Base-by-base conservation (phyloP, 176 grass and related monocot genomes). In the Panicum miliaceum region DNA sequence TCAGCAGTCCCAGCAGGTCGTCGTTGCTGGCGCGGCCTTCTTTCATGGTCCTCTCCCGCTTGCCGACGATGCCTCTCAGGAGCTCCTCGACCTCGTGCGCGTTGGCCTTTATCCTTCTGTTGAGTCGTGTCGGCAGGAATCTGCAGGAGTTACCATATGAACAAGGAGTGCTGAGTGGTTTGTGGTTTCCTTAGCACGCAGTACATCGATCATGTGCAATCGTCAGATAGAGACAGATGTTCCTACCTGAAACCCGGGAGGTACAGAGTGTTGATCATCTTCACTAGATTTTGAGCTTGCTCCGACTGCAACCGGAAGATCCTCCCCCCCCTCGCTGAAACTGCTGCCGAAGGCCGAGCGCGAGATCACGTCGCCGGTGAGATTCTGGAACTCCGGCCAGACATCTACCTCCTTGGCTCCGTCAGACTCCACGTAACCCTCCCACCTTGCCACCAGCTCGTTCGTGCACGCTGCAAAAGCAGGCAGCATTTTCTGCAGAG, bases 341-440 rank as follows among this genome's bases (percentile, higher is more conserved):
- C 81, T 94, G 73, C 91, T 92, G 13, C 94, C 91, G 53, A 97
- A 97, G 14, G 94, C 91, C 23, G 87, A 82, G 2, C 91, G 62
- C 13, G 89, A 94, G 29, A 94, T 91, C 29, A 78, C 87, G 43
- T 97, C 85, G 11, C 84, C 91, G 0, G 85, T 88, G 32, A 92
- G 90, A 13, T 60, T 88, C 12, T 86, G 89, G n/a, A 97, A 86
- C 87, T 90, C 94, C 1, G 89, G 85, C 82, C 87, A 92, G 23
- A 94, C 78, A 90, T 97, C 89, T 6, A 97, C 60, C 68, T 97
- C 89, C 14, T 47, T 45, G 3, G 36, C 78, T 48, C 75, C 85
- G 26, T 47, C 35, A 0, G 35, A 41, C 56, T 27, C 81, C 58
- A 88, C 27, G 3, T 46, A 80, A 14, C 54, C 41, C 22, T 53